Percentiles rank a stretch among this genome's conserved stretches.
Evolutionary conservation across 106 monocot species (phyloP).

Genomic region (Dendrobium officinale): DNA sequence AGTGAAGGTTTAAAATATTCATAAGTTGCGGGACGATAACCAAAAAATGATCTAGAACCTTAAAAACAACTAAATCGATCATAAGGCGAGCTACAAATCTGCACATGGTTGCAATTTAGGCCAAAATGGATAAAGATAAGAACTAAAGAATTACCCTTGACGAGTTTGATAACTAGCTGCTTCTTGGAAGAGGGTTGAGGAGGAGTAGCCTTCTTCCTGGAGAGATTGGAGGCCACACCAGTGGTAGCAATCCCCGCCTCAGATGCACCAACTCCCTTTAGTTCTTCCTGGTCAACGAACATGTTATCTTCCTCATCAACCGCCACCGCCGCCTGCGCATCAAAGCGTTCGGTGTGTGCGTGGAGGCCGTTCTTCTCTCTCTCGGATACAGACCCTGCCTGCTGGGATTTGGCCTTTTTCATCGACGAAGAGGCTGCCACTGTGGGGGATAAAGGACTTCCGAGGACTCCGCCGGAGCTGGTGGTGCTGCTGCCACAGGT

Average conservation of each 20-base stretch:
- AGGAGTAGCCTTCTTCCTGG: slow-evolving; percentile 26
- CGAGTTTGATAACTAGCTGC: slow-evolving; percentile 23
- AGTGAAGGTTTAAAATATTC: not conserved
- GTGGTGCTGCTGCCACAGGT: slow-evolving; percentile 6
- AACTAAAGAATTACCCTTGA: slow-evolving; percentile 9
- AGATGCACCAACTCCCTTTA: slow-evolving; percentile 7
- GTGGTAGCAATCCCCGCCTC: not conserved
- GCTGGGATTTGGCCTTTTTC: slow-evolving; percentile 24
- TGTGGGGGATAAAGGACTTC: slow-evolving; percentile 4
- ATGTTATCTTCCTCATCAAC: slow-evolving; percentile 18
- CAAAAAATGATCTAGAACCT: not conserved
- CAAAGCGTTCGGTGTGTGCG: slow-evolving; percentile 5
- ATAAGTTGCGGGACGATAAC: not conserved
- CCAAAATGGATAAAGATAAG: not conserved
- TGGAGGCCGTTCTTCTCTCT: slow-evolving; percentile 16
- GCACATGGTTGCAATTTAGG: not conserved
- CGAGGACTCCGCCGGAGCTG: slow-evolving; percentile 11
- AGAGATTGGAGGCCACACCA: slow-evolving; percentile 21
- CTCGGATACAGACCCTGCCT: not conserved
- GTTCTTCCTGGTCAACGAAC: slow-evolving; percentile 15
- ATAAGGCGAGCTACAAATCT: not conserved
- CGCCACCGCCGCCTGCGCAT: not conserved
- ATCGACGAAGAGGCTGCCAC: slow-evolving; percentile 10
- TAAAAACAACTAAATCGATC: not conserved
- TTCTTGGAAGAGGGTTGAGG: slow-evolving; percentile 22